These are phyloP conservation scores for Xylaria scruposa DNA, from an alignment of 495 filamentous ascomycete species.

Conservation along the genomic window DNA sequence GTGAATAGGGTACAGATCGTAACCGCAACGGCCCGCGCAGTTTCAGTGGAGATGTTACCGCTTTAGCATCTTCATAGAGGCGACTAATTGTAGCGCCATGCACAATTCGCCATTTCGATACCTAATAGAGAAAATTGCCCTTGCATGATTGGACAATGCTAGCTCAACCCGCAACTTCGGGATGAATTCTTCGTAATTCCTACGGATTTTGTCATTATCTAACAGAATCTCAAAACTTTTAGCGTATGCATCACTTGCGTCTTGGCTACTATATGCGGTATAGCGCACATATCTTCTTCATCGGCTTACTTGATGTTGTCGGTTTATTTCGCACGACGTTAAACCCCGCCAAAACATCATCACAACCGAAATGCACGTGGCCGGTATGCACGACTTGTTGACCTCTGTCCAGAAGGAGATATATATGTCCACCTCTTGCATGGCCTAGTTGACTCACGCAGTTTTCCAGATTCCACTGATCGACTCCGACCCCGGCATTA, in stretches of 20 bases:
- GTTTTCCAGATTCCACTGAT: background rate
- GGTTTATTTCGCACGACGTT: background rate
- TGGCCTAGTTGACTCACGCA: background rate
- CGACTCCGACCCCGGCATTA: background rate
- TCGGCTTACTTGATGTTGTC: background rate
- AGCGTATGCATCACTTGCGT: conserved; percentile 40
- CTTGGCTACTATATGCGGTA: conserved; percentile 43
- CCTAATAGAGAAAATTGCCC: conserved; percentile 1
- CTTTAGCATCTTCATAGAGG: background rate
- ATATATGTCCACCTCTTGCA: background rate
- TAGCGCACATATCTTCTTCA: conserved; percentile 23
- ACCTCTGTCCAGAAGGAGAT: background rate
- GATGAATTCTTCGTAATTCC: background rate
- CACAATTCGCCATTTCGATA: conserved; percentile 26
- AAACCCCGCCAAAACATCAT: background rate
- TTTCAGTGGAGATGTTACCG: background rate
- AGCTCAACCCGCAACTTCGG: background rate
- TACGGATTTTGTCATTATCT: background rate
- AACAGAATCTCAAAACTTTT: background rate
- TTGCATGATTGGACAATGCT: background rate
- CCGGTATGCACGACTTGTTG: conserved; percentile 12
- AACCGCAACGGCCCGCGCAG: background rate
- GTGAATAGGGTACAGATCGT: background rate
- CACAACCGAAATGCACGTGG: background rate
- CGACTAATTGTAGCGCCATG: conserved; percentile 2